Evolutionary conservation across 805 yeast species (phyloP).

Genomic region (Starmerella khaoyaiensis): DNA sequence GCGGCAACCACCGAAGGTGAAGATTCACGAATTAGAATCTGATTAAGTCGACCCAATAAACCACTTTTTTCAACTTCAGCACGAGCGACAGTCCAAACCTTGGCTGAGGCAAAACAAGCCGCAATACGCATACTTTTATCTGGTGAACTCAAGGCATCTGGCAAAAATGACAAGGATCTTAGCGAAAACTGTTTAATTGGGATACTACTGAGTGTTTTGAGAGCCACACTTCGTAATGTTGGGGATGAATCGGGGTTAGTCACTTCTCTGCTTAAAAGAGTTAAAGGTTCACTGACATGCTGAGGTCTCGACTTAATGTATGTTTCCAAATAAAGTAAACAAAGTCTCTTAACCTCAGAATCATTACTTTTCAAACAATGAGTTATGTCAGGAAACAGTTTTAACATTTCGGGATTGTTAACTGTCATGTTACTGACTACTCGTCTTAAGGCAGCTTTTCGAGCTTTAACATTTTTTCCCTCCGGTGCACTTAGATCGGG

Average conservation of each 20-base stretch:
- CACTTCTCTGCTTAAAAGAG: slow-evolving; percentile 42
- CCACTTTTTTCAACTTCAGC: slow-evolving; percentile 33
- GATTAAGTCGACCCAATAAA: slow-evolving; percentile 39
- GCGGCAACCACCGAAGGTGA: slow-evolving; percentile 54
- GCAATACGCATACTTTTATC: slow-evolving; percentile 54
- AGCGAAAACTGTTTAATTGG: slow-evolving; percentile 40
- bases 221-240: slow-evolving; percentile 43
- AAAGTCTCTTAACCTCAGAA: slow-evolving; percentile 55
- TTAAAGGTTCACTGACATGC: slow-evolving; percentile 43
- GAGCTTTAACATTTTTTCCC: slow-evolving; percentile 28
- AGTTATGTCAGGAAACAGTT: slow-evolving; percentile 53
- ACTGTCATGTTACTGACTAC: slow-evolving; percentile 72
- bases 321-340: slow-evolving; percentile 50
- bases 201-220: slow-evolving; percentile 51
- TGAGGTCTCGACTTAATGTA: slow-evolving; percentile 49
- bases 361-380: slow-evolving; percentile 39
- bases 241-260: slow-evolving; percentile 34
- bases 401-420: slow-evolving; percentile 64
- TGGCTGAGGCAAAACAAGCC: slow-evolving; percentile 58
- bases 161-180: slow-evolving; percentile 33
- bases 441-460: slow-evolving; percentile 47
- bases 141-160: slow-evolving; percentile 32
- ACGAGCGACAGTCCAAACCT: slow-evolving; percentile 46
- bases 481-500: slow-evolving; percentile 27
- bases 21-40: slow-evolving; percentile 38